Base-by-base conservation (phyloP, 768 basidiomycete genomes). In the Termitomyces sp. region DNA sequence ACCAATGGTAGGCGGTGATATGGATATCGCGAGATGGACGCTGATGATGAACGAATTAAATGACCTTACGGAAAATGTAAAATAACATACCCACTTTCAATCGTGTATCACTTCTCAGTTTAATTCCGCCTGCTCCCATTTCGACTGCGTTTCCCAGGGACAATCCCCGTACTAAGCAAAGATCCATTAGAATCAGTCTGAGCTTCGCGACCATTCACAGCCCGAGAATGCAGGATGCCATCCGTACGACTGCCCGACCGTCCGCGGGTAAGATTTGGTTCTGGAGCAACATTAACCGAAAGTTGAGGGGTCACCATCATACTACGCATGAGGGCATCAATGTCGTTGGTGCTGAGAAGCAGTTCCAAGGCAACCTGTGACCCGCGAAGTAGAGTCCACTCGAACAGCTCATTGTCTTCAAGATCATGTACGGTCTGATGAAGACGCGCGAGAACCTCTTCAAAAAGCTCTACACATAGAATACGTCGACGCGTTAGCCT, bases 331-430 rank as follows among this genome's bases (percentile, higher is more conserved):
- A 85, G 75, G 22, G 68, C 60, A 68, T 83, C 82, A 51, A 85
- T 79, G 60, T 84, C 79, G 32, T 70, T 75, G 18, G 82, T 76
- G 15, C 74, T 71, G 3, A 80, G 77, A 50, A 77, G 78, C 15
- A 72, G 72, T 58, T 81, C 80, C 39, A 79, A 60, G 8, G 71
- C 78, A n/a, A 76, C 76, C 62, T 78, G 77, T 9, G 81, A 81
- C 46, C 81, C 80, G 16, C 78, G 78, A 20, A 80, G 69, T 13
- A 83, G 64, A 15, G 77, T 79, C 54, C 78, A 75, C 60, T 84
- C 82, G 61, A 81, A 81, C 18, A 82, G 59, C 36, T 82, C 81
- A 57, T 82, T 75, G 32, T 83, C 82, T 59, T 80, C 76, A 18
- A 84, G 65, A 56, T 76, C 69, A 11, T 72, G 73, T 9, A 83